Evolutionary conservation across 208 protist species (phyloP), one percentile per base, ranked within the genome.

Genomic region (Zelonia costaricensis): DNA sequence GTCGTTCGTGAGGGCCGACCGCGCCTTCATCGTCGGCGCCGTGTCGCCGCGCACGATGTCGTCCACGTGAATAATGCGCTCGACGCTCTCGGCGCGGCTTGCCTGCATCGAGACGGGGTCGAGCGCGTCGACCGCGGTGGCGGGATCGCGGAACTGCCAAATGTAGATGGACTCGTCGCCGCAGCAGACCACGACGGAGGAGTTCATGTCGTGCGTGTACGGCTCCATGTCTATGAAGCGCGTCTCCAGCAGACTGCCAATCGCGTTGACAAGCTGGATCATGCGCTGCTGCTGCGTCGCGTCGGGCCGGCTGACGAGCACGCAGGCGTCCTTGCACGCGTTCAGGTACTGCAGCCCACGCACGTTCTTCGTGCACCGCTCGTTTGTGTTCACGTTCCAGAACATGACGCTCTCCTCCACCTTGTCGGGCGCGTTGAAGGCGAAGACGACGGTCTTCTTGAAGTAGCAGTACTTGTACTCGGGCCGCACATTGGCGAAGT

Each of bases 401-500:
- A 99, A 98, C 68, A 98, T 91, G 22, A 98, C 87, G 66, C 78
- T 92, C 54, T 97, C 83, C 54, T 99, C 96, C 23, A 79, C 55
- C 57, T 95, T 88, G 56, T 98, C 97, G 3, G 91, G 74, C 23
- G 88, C 72, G 36, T 73, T 88, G 72, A 94, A 99, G 39, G 92
- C 54, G 62, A 93, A 98, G 15, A 98, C 95, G 16, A 97, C 44
- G 2, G 95, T 98, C 28, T 95, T 88, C 31, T 79, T 78, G 62
- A 97, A 96, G 85, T 95, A 98, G 42, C 84, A 84, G 86, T 97
- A 99, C 66, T 91, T 94, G 75, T 99, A 98, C 27, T 91, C 76
- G n/a, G 93, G 93, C 7, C 97, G 90, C 18, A 99, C 92, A 62
- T 98, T 98, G 28, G 97, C 97, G 78, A 99, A 98, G 88, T 98